These are phyloP conservation scores for Fomitopsis palustris DNA, from an alignment of 1,284 basidiomycete genomes.

Conservation along the genomic window DNA sequence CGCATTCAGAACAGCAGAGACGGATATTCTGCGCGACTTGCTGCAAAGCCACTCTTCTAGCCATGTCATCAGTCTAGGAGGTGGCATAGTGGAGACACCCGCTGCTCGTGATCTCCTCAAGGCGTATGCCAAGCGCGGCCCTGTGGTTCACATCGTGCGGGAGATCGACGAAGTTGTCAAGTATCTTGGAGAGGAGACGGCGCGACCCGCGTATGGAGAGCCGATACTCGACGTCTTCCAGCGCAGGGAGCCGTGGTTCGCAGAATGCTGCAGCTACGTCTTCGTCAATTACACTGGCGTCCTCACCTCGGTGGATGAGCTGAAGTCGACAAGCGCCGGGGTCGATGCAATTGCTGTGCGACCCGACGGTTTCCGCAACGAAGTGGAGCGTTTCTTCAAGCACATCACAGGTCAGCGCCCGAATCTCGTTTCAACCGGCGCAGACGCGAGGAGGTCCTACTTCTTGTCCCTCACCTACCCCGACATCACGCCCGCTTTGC, in stretches of 20 bases:
- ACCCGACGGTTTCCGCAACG: conserved; percentile 31
- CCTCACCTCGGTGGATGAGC: conserved; percentile 12
- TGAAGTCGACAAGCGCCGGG: background rate
- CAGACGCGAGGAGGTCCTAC: conserved; percentile 68
- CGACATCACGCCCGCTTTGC: conserved; percentile 72
- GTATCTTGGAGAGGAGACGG: conserved; percentile 77
- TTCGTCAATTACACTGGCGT: conserved; percentile 76
- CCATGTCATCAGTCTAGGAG: conserved; percentile 89
- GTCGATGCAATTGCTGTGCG: background rate
- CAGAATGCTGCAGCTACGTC: conserved; percentile 81
- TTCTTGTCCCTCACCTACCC: conserved; percentile 94
- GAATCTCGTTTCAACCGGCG: conserved; percentile 63
- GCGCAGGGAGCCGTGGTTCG: conserved; percentile 86
- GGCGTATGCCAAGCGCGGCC: conserved; percentile 60
- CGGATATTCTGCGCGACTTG: conserved; percentile 57
- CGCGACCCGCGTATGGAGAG: conserved; percentile 86
- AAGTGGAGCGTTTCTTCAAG: conserved; percentile 80
- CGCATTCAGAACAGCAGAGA: conserved; percentile 69
- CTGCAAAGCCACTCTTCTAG: conserved; percentile 54
- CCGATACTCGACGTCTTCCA: conserved; percentile 80
- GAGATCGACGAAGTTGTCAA: conserved; percentile 69
- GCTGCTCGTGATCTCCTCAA: conserved; percentile 71
- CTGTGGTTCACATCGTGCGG: conserved; percentile 72
- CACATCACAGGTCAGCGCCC: conserved; percentile 79
- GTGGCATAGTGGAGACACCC: conserved; percentile 90